Evolutionary conservation across 495 filamentous ascomycete species (phyloP).

Genomic region (Annulohypoxylon stygium): DNA sequence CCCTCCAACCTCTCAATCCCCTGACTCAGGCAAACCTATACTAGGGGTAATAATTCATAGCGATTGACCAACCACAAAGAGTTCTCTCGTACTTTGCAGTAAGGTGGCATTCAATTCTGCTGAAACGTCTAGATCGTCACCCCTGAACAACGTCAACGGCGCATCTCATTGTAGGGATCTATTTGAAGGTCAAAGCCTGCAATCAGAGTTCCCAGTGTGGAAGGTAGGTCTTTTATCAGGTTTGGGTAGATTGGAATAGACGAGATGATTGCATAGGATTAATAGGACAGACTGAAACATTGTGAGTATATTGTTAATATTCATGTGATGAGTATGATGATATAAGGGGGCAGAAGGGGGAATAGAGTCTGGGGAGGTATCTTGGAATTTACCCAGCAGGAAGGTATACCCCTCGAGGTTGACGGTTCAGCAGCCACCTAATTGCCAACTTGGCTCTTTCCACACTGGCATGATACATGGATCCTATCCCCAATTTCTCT

Average conservation of each 20-base stretch:
- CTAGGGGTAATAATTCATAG: conserved; percentile 12
- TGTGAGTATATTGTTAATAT: not conserved
- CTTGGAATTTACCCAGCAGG: conserved; percentile 13
- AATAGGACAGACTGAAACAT: not conserved
- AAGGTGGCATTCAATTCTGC: conserved; percentile 31
- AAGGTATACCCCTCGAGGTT: conserved; percentile 5
- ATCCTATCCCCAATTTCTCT: conserved; percentile 10
- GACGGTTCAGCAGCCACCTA: not conserved
- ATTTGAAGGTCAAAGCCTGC: conserved; percentile 4
- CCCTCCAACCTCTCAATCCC: not conserved
- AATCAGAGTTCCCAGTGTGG: conserved; percentile 6
- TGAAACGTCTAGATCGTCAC: conserved; percentile 42
- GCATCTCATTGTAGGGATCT: conserved; percentile 25
- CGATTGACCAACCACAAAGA: conserved; percentile 39
- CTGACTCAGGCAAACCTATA: conserved; percentile 28
- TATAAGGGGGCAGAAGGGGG: not conserved
- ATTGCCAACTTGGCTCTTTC: conserved; percentile 1
- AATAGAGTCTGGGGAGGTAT: conserved; percentile 4
- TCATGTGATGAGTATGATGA: not conserved
- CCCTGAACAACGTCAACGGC: conserved; percentile 40
- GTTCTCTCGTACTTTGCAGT: conserved; percentile 7
- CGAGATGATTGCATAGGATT: not conserved
- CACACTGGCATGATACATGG: conserved; percentile 4
- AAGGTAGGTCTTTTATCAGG: conserved; percentile 1
- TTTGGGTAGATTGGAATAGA: conserved; percentile 6